Evolutionary conservation across 257 asterid species (phyloP).

Genomic region (Scutellaria barbata): DNA sequence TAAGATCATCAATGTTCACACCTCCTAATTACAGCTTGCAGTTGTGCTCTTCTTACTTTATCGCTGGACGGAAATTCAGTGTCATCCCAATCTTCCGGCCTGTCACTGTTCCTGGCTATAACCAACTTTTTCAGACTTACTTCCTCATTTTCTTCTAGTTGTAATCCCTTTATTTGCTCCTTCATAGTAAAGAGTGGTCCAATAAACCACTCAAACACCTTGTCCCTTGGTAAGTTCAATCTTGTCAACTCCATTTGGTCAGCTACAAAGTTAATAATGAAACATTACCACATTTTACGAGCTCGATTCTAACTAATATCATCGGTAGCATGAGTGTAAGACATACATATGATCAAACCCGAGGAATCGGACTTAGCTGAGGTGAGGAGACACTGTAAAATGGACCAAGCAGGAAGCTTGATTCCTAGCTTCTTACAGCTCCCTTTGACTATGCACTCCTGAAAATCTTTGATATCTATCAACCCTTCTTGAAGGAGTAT

Average conservation of each 20-base stretch:
- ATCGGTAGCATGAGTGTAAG: neutral
- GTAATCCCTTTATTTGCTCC: slow-evolving; percentile 78
- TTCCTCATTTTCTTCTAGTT: slow-evolving; percentile 64
- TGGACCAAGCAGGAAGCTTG: slow-evolving; percentile 85
- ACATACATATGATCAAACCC: slow-evolving; percentile 74
- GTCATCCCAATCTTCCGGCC: slow-evolving; percentile 82
- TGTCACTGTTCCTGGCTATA: slow-evolving; percentile 57
- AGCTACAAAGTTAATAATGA: slow-evolving; percentile 45
- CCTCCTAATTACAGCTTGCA: slow-evolving; percentile 90
- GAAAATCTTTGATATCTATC: slow-evolving; percentile 69
- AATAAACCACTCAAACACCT: slow-evolving; percentile 76
- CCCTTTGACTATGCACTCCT: slow-evolving; percentile 67
- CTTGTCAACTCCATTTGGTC: slow-evolving; percentile 71
- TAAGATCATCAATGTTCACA: neutral
- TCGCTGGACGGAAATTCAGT: slow-evolving; percentile 70
- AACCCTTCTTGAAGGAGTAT: slow-evolving; percentile 68
- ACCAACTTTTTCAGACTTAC: slow-evolving; percentile 61
- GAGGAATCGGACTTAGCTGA: slow-evolving; percentile 68
- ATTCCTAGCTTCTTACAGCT: slow-evolving; percentile 75
- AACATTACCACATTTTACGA: slow-evolving; percentile 1
- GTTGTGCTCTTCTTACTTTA: slow-evolving; percentile 73
- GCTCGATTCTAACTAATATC: neutral
- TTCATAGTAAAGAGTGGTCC: slow-evolving; percentile 78
- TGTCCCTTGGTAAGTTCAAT: slow-evolving; percentile 72
- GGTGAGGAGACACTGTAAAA: slow-evolving; percentile 69